Evolutionary conservation across 2,329 filamentous ascomycete genomes (phyloP), one percentile per base, ranked within the genome.

Genomic region (Ophiocordyceps unilateralis): DNA sequence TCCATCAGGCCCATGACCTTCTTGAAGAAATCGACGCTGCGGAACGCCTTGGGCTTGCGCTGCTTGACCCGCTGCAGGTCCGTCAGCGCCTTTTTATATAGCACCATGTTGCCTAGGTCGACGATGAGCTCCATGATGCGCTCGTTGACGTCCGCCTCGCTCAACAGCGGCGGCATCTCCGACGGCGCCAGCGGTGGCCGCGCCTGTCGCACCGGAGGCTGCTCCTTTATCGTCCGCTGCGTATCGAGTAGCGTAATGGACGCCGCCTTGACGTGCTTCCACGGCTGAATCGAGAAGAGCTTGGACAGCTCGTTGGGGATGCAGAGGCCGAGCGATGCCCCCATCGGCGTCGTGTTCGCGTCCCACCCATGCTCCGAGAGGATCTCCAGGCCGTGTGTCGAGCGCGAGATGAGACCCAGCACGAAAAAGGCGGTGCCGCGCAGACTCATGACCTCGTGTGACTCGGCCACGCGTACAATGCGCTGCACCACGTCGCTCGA

Each of bases 391-490:
- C 91, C 91, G 54, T 95, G 89, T 9, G 87, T 71, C 42, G 89
- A 96, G 43, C 91, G 74, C 1, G 88, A 95, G 44, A 98, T 89
- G 45, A 98, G 66, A 0, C 91, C 91, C 0, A 98, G 66, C 0
- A 95, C 91, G 54, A 95, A 98, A 61, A 96, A 96, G 1, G 91
- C 91, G 1, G 93, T 98, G 32, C 93, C 91, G 39, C 93, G 76
- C 53, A 98, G 70, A 45, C 86, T 93, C 77, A 98, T 81, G 41
- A 98, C 83, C 50, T 88, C 79, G 37, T 91, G 88, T 23, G 70
- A 68, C 58, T 94, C 85, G 1, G 91, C 91, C 56, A 98, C 95
- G 48, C 78, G 72, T 40, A 96, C 78, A 48, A 98, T 89, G 48
- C 81, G 76, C 54, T 81, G 76, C 17, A 96, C 86, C 32, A 96